Base-by-base conservation (phyloP, 1,139 yeast species). In the Blastobotrys petasosporus region DNA sequence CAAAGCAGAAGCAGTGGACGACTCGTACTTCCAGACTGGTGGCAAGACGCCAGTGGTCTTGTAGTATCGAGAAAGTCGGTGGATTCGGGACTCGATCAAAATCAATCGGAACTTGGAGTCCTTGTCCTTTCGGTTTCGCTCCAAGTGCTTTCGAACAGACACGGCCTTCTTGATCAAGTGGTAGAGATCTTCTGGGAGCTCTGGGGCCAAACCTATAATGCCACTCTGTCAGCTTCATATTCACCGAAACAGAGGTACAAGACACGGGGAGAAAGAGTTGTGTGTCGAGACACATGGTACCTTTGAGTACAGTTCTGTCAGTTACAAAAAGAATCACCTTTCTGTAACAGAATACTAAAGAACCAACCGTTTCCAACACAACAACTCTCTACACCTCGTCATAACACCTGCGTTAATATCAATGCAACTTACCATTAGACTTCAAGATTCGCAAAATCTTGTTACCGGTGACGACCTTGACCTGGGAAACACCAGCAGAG, bases 21-120 rank as follows among this genome's bases (percentile, higher is more conserved):
- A 90, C 80, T 92, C 98, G 94, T 85, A 92, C 82, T 92, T 92
- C 97, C 97, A 92, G 92, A 85, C 88, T 73, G 98, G 97, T 68
- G 98, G 97, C 71, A 92, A 85, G 69, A 92, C 97, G 71, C 95
- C 80, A 67, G 87, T 95, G 67, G 96, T 86, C 87, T 96, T 90
- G 95, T 92, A 92, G 94, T 92, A 92, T 82, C 99, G 87, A 66
- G 98, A 95, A 75, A 92, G 86, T 85, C 99, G 92, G 95, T 92
- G 99, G 80, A 92, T 92, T 87, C 98, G 88, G 60, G 97, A 90
- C 80, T 92, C 99, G 73, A 94, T 88, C 77, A 92, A 85, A 92
- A 92, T 92, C 72, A 92, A 87, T 85, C 99, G 88, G 95, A 94
- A 92, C 80, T 92, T 92, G 67, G 98, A 92, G 79, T 92, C 98